Evolutionary conservation across 2,329 filamentous ascomycete species (phyloP), one percentile per base, ranked within the genome.

Genomic region (Phyllosticta citrichinensis): DNA sequence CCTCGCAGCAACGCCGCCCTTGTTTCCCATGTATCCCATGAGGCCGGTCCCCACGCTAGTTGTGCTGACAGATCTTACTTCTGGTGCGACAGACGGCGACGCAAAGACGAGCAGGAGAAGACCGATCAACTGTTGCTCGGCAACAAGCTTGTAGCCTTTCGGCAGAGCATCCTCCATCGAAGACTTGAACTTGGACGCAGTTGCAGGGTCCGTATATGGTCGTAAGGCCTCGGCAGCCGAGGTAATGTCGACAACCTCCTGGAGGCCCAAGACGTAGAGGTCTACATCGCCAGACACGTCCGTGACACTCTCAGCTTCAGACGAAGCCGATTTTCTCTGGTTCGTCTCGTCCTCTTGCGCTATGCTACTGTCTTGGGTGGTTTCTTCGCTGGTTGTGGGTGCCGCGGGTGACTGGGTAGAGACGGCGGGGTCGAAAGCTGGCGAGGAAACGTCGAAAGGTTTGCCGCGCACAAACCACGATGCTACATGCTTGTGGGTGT

Each of bases 11-110:
- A 96, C 87, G 3, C 89, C 93, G 1, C 94, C 94, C 72, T 99
- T 99, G 73, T 99, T 99, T 10, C 94, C 94, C 78, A 97, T 87
- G 69, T 96, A 96, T 0, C 93, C 93, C 74, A 95, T 83, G 52
- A 97, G 74, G 0, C 94, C 94, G 0, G 94, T 99, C 0, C 92
- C 93, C 8, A 97, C 87, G 62, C 84, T 87, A 4, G 86, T 86
- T 1, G 87, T 91, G 73, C 89, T 95, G 66, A 96, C 84, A 56
- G 89, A 89, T 64, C 85, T 89, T 67, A 97, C 83, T 2, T 87
- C 88, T 0, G 86, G 80, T 1, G 84, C 83, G 51, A 97, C 79
- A 9, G 85, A 82, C 0, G 91, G 86, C 0, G 92, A 89, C 2
- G 91, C 92, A 70, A 94, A 97, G 25, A 97, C 82, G 27, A 97